phyloP scores from a whole-genome alignment of 176 grass and related monocot genomes.

The Raddia distichophylla region DNA sequence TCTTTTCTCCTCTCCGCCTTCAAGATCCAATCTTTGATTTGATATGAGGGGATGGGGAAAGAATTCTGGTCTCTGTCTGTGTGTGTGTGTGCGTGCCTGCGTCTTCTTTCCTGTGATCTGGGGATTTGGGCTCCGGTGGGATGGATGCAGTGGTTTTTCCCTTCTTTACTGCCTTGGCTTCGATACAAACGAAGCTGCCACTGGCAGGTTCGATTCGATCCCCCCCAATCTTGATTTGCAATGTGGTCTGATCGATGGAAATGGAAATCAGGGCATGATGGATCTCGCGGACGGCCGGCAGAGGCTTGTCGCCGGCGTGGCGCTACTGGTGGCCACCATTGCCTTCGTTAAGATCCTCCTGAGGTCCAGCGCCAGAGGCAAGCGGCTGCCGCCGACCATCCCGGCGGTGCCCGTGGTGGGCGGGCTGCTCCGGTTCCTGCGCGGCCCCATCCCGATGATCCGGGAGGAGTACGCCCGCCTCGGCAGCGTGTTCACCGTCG shows the following conservation, averaged over 20 bases:
- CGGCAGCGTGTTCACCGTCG: conserved; percentile 81
- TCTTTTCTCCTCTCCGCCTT: not conserved
- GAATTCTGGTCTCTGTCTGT: too few species aligned
- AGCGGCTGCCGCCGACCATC: conserved; percentile 71
- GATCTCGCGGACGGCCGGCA: conserved; percentile 57
- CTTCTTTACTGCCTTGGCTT: not conserved
- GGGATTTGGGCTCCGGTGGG: not conserved
- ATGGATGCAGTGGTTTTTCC: too few species aligned
- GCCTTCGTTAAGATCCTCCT: conserved; percentile 63
- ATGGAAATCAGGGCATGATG: conserved; percentile 44
- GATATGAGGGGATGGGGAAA: too few species aligned
- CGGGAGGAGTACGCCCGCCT: conserved; percentile 75
- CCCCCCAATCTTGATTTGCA: not conserved
- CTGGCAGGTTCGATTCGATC: not conserved
- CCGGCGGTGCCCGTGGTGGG: conserved; percentile 62
- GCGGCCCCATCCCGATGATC: conserved; percentile 83
- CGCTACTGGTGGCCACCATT: conserved; percentile 57
- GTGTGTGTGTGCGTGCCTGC: too few species aligned
- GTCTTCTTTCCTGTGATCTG: not conserved
- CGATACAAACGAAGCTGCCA: conserved; percentile 23
- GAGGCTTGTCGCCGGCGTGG: conserved; percentile 47
- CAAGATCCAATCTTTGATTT: not conserved
- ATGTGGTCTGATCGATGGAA: conserved; percentile 11
- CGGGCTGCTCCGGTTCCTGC: conserved; percentile 72
- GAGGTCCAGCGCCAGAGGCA: not conserved